Percentiles rank a stretch among this genome's conserved stretches.
Evolutionary conservation across 805 yeast species (phyloP).

Genomic region (Kuraishia floccosa): DNA sequence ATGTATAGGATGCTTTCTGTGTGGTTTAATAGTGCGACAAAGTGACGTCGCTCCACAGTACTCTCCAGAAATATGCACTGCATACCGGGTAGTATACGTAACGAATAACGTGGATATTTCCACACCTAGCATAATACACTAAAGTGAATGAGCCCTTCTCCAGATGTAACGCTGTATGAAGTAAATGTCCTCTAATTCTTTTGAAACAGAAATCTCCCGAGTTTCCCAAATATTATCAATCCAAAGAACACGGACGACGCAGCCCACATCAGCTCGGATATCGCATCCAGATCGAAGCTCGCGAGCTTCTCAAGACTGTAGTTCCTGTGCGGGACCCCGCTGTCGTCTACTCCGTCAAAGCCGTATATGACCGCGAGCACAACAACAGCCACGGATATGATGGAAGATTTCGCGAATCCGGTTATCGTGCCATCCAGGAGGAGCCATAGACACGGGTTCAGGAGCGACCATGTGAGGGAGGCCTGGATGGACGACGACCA

Average conservation of each 20-base stretch:
- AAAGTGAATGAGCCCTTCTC: too few species aligned
- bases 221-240: slow-evolving; percentile 53
- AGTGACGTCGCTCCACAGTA: too few species aligned
- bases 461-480: slow-evolving; percentile 46
- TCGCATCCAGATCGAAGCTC: slow-evolving; percentile 7
- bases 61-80: too few species aligned
- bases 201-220: slow-evolving; percentile 43
- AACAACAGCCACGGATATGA: slow-evolving; percentile 19
- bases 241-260: slow-evolving; percentile 61
- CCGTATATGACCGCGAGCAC: background rate
- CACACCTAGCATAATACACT: too few species aligned
- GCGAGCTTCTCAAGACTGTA: background rate
- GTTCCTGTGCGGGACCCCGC: too few species aligned
- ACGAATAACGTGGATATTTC: too few species aligned
- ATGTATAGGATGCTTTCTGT: too few species aligned
- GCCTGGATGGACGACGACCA: slow-evolving; percentile 63
- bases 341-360: slow-evolving; percentile 1
- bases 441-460: slow-evolving; percentile 59
- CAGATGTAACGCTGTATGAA: too few species aligned
- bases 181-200: too few species aligned
- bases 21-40: too few species aligned
- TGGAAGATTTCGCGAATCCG: slow-evolving; percentile 31
- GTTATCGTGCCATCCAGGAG: slow-evolving; percentile 48
- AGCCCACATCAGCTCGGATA: slow-evolving; percentile 39
- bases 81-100: too few species aligned